A percentile compares a stretch with the other conserved stretches of the same genome.
These are phyloP conservation scores for Pyrus hybrid DNA, from an alignment of 331 rosid genomes.

Conservation along the genomic window DNA sequence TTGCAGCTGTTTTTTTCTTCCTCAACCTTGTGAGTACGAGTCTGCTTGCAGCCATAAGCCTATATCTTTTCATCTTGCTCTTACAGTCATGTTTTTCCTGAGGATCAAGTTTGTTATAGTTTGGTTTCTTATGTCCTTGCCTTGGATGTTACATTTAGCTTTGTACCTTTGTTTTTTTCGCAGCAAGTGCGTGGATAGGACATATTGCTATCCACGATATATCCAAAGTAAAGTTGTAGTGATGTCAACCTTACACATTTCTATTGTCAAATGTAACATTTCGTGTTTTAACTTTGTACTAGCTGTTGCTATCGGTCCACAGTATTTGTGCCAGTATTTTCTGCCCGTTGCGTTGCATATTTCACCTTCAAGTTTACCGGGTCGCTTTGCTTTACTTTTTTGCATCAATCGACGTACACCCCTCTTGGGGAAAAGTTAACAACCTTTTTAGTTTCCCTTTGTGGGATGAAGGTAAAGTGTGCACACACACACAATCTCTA, in stretches of 20 bases:
- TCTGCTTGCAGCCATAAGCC: not conserved
- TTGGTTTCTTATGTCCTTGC: not conserved
- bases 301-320: not conserved
- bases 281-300: not conserved
- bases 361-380: not conserved
- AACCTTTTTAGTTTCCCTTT: too few relatives aligned
- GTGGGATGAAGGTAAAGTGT: too few relatives aligned
- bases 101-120: not conserved
- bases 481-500: not conserved
- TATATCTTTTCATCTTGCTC: not conserved
- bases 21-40: constrained; percentile 9
- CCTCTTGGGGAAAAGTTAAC: too few relatives aligned
- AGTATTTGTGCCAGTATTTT: not conserved
- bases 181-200: not conserved
- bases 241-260: not conserved
- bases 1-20: constrained; percentile 29
- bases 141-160: not conserved
- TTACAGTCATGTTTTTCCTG: not conserved
- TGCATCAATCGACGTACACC: too few relatives aligned
- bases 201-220: not conserved
- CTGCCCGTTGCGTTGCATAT: not conserved
- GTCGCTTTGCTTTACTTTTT: too few relatives aligned
- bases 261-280: not conserved
- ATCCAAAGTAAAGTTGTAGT: constrained; percentile 5
- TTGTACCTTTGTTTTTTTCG: not conserved